These are phyloP conservation scores for Austroboletus eburneus DNA, from an alignment of 768 basidiomycete species.

Conservation along the genomic window DNA sequence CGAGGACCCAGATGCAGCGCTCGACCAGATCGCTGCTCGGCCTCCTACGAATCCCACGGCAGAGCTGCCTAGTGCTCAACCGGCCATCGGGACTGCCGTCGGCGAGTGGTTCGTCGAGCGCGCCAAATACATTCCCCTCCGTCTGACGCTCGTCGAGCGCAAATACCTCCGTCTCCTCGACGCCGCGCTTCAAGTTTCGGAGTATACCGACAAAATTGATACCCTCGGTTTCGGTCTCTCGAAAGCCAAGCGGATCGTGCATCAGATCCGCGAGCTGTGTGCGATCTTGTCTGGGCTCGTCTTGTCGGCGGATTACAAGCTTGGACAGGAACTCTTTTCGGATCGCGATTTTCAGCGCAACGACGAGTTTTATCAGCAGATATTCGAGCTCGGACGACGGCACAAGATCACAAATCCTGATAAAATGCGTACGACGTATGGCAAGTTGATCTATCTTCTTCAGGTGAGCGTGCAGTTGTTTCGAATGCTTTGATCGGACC, in stretches of 20 bases:
- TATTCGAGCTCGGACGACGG: slow-evolving; percentile 79
- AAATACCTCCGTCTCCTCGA: slow-evolving; percentile 84
- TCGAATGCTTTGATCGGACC: background rate
- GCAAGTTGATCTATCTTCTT: slow-evolving; percentile 78
- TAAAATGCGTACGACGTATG: slow-evolving; percentile 87
- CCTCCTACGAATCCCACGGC: slow-evolving; percentile 11
- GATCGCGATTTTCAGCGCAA: slow-evolving; percentile 81
- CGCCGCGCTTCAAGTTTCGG: slow-evolving; percentile 78
- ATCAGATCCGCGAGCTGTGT: slow-evolving; percentile 83
- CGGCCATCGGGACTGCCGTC: slow-evolving; percentile 54
- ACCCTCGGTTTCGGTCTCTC: slow-evolving; percentile 72
- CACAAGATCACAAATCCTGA: slow-evolving; percentile 94
- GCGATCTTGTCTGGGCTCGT: slow-evolving; percentile 83
- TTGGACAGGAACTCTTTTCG: slow-evolving; percentile 80
- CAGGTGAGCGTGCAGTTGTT: slow-evolving; percentile 45
- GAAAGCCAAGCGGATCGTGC: slow-evolving; percentile 83
- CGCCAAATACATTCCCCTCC: slow-evolving; percentile 75
- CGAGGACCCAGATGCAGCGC: slow-evolving; percentile 34
- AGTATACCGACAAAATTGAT: slow-evolving; percentile 90
- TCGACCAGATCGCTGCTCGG: slow-evolving; percentile 37
- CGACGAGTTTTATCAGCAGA: slow-evolving; percentile 70
- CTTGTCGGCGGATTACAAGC: slow-evolving; percentile 81
- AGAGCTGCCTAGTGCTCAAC: slow-evolving; percentile 51
- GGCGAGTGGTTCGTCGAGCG: slow-evolving; percentile 87
- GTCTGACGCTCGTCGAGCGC: slow-evolving; percentile 69